Conservation (phyloP, 257 asterid species). For the Salvia splendens region DNA sequence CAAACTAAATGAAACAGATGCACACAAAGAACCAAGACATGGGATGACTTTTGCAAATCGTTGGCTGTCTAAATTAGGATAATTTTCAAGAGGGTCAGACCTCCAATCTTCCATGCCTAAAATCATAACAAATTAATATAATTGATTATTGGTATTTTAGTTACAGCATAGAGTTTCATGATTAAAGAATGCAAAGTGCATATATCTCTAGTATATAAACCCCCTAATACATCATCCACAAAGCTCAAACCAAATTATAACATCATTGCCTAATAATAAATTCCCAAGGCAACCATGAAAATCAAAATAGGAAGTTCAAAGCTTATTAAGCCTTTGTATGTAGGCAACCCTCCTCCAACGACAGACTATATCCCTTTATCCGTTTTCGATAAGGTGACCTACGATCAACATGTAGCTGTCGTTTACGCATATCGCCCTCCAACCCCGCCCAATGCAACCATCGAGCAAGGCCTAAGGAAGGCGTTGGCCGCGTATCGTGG, state of each 20-base stretch:
- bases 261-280: not conserved
- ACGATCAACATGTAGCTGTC: conserved; percentile 67
- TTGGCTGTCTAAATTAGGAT: not conserved
- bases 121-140: not conserved
- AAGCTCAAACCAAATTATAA: conserved; percentile 27
- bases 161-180: not conserved
- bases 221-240: conserved; percentile 31
- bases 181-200: conserved; percentile 1
- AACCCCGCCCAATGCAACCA: conserved; percentile 48
- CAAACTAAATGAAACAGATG: conserved; percentile 22
- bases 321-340: conserved; percentile 63
- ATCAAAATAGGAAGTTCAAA: conserved; percentile 59
- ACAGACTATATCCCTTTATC: conserved; percentile 48
- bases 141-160: not conserved
- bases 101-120: conserved; percentile 11
- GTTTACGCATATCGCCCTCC: conserved; percentile 82
- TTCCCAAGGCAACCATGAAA: conserved; percentile 41
- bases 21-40: conserved; percentile 23
- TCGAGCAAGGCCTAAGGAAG: conserved; percentile 64
- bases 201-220: conserved; percentile 32
- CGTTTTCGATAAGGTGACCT: conserved; percentile 71
- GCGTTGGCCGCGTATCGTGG: conserved; percentile 60
- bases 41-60: conserved; percentile 25
- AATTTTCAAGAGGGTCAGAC: not conserved
- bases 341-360: conserved; percentile 49